Evolutionary conservation across 169 alveolate species (phyloP).

Genomic region (Eimeria maxima): DNA sequence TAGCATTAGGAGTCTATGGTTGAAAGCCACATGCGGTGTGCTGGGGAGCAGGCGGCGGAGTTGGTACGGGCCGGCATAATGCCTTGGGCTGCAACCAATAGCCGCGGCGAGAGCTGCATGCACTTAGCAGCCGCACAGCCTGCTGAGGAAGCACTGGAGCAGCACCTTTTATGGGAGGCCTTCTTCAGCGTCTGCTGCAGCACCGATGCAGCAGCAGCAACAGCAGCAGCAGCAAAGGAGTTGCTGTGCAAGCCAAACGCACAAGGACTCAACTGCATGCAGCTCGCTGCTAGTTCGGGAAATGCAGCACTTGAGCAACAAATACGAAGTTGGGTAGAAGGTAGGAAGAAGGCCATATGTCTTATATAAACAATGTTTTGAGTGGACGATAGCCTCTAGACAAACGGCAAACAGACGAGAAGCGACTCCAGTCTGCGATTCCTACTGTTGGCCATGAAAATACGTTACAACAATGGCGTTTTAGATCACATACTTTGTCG

Average conservation of each 20-base stretch:
- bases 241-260: background rate
- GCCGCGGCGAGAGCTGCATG: conserved; percentile 14
- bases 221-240: conserved; percentile 23
- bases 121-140: background rate
- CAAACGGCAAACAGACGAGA: background rate
- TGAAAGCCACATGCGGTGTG: background rate
- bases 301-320: background rate
- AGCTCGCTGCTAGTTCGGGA: background rate
- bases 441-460: background rate
- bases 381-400: background rate
- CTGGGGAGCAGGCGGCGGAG: conserved; percentile 26
- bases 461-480: background rate
- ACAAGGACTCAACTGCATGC: background rate
- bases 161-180: background rate
- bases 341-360: background rate
- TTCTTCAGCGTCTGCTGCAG: background rate
- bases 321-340: background rate
- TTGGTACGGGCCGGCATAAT: background rate
- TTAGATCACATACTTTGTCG: background rate
- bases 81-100: background rate
- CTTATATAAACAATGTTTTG: background rate
- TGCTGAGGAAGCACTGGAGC: background rate
- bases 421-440: background rate
- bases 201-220: conserved; percentile 3
- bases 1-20: background rate